These are phyloP conservation scores for Ashbya aceris DNA, from an alignment of 1,139 yeast genomes.

Conservation along the genomic window DNA sequence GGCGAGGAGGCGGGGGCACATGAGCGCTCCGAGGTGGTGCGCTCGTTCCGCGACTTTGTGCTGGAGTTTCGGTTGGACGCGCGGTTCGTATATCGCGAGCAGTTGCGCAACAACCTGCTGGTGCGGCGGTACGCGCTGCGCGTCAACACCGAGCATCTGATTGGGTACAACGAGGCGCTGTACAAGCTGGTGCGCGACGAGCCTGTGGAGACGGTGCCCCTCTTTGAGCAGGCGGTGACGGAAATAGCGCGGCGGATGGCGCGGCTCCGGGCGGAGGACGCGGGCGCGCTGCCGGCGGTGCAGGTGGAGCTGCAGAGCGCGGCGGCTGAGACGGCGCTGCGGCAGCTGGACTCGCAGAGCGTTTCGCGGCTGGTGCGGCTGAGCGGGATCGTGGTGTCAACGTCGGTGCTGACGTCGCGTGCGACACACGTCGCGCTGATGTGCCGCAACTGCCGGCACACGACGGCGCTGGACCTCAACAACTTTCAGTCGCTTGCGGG, in stretches of 20 bases:
- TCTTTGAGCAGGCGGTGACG: slow-evolving; percentile 83
- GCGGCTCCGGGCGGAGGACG: slow-evolving; percentile 39
- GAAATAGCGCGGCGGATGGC: slow-evolving; percentile 79
- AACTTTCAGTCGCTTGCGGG: slow-evolving; percentile 66
- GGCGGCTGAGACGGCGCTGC: slow-evolving; percentile 62
- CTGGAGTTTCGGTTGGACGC: slow-evolving; percentile 79
- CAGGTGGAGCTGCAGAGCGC: slow-evolving; percentile 73
- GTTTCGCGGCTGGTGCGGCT: slow-evolving; percentile 84
- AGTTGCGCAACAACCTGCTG: slow-evolving; percentile 76
- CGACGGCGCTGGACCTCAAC: slow-evolving; percentile 54
- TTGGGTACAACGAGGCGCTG: slow-evolving; percentile 80
- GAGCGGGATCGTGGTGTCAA: slow-evolving; percentile 87
- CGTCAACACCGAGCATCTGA: slow-evolving; percentile 78
- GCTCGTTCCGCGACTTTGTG: slow-evolving; percentile 73
- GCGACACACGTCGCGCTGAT: slow-evolving; percentile 78
- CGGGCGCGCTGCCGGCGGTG: slow-evolving; percentile 55
- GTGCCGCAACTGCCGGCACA: slow-evolving; percentile 84
- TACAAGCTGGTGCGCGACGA: slow-evolving; percentile 78
- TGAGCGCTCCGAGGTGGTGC: slow-evolving; percentile 64
- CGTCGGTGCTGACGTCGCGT: slow-evolving; percentile 81
- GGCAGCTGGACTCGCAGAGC: slow-evolving; percentile 79
- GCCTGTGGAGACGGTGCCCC: slow-evolving; percentile 81
- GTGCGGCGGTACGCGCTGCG: slow-evolving; percentile 64
- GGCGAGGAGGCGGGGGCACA: slow-evolving; percentile 57
- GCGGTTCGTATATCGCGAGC: slow-evolving; percentile 84